These are phyloP conservation scores for Podospora bellae-mahoneyi DNA, from an alignment of 495 filamentous ascomycete genomes.

Conservation along the genomic window DNA sequence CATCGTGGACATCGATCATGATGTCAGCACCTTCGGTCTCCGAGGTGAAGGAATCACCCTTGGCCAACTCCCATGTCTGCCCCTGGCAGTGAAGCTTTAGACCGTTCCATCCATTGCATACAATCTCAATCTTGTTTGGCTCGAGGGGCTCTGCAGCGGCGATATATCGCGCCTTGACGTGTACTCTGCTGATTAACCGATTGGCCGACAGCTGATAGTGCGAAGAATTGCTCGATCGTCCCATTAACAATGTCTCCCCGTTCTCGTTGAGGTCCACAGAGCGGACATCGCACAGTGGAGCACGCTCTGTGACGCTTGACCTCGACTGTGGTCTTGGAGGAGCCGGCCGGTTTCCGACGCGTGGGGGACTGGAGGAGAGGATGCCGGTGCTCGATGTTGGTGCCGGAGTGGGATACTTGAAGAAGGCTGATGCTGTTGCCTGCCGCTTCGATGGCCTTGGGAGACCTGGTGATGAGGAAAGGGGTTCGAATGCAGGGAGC, in stretches of 20 bases:
- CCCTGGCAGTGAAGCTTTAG: constrained; percentile 90
- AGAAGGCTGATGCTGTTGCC: constrained; percentile 50
- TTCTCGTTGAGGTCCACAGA: constrained; percentile 74
- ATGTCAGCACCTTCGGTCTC: constrained; percentile 87
- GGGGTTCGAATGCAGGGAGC: constrained; percentile 89
- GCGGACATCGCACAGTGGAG: constrained; percentile 76
- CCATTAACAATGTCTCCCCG: constrained; percentile 81
- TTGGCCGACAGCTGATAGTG: constrained; percentile 89
- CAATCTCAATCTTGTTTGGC: constrained; percentile 71
- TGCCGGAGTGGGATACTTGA: constrained; percentile 82
- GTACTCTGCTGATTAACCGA: constrained; percentile 84
- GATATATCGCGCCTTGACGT: constrained; percentile 84
- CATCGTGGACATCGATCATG: constrained; percentile 93
- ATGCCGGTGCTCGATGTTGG: constrained; percentile 92
- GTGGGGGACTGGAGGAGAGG: constrained; percentile 81
- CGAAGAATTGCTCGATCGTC: constrained; percentile 86
- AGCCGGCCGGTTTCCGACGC: constrained; percentile 48
- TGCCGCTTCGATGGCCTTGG: constrained; percentile 70
- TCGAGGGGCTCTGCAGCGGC: constrained; percentile 59
- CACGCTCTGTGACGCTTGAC: constrained; percentile 76
- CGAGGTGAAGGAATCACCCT: constrained; percentile 86
- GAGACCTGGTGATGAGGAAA: constrained; percentile 80
- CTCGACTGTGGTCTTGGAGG: constrained; percentile 52
- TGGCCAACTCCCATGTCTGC: constrained; percentile 76
- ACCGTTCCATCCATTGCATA: constrained; percentile 95